Evolutionary conservation across 2,329 filamentous ascomycete genomes (phyloP), one percentile per base, ranked within the genome.

Genomic region (Pochonia chlamydosporia): DNA sequence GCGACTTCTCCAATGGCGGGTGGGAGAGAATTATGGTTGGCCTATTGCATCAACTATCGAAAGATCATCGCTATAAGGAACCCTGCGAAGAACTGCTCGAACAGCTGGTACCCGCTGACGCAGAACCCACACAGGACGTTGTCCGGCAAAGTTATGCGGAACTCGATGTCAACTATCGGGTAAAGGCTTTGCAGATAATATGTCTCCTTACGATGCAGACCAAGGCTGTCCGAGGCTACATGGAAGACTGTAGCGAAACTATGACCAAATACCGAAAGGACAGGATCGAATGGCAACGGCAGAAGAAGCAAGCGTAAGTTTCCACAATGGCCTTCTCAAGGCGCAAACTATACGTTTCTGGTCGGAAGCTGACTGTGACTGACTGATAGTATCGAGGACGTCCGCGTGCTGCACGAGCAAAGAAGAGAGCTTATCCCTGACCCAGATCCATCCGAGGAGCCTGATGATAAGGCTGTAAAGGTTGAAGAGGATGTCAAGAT

Each of bases 201-300:
- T 89, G 89, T 63, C 84, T 92, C 73, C 74, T 97, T 51, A 91
- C 88, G 2, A 77, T 91, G 47, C 85, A 90, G 59, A 96, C 93
- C 0, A 91, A 89, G 62, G 84, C 87, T 2, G 80, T 97, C 55
- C 84, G 92, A 45, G 84, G 82, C 14, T 95, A 95, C 62, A 86
- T 99, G 74, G 89, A 96, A 56, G 85, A 92, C 52, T 95, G 91
- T 68, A 89, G 87, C 54, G 88, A 92, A 60, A 87, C 89, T 46
- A 96, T 97, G 91, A 99, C 93, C 2, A 82, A 84, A 46, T 89
- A 95, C 60, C 84, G 93, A 43, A 99, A 99, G 66, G 87, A 95
- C 63, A 96, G 96, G 71, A 96, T 96, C 51, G 89, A 95, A 54
- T 86, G 83, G 67, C 92, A 97, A 68, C 81, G 90, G 54, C 81